These are phyloP conservation scores for Cubamyces sp. DNA, from an alignment of 768 basidiomycete genomes.

Conservation along the genomic window DNA sequence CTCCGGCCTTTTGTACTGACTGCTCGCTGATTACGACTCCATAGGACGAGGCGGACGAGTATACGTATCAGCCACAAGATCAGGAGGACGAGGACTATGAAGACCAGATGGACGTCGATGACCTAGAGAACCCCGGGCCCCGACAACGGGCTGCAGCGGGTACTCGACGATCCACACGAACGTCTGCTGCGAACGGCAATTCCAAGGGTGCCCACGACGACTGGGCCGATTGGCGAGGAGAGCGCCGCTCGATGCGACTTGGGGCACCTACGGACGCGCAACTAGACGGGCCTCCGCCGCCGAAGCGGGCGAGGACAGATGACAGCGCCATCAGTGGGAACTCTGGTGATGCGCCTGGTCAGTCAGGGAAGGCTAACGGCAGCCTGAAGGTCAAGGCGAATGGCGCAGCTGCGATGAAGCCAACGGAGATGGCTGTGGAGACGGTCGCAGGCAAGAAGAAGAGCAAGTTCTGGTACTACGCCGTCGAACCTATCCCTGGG, in stretches of 20 bases:
- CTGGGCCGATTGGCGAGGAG: conserved; percentile 69
- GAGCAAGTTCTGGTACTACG: conserved; percentile 90
- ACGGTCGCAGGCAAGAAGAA: conserved; percentile 79
- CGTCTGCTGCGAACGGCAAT: conserved; percentile 46
- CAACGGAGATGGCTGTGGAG: conserved; percentile 75
- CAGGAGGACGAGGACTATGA: conserved; percentile 69
- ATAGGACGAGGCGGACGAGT: conserved; percentile 69
- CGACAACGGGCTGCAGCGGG: conserved; percentile 21
- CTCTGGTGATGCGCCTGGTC: conserved; percentile 31
- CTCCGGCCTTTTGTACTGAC: conserved; percentile 3
- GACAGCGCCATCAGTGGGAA: conserved; percentile 54
- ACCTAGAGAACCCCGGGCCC: conserved; percentile 36
- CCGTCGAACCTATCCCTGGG: conserved; percentile 69
- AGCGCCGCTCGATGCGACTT: conserved; percentile 70
- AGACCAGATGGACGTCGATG: conserved; percentile 49
- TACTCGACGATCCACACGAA: conserved; percentile 47
- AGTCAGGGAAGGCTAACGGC: conserved; percentile 33
- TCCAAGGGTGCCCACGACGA: conserved; percentile 56
- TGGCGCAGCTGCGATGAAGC: conserved; percentile 69
- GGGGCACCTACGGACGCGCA: conserved; percentile 57
- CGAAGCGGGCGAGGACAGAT: conserved; percentile 78
- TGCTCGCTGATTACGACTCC: too few relatives aligned
- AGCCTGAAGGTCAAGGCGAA: conserved; percentile 52
- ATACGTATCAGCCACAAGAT: conserved; percentile 61
- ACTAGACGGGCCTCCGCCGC: conserved; percentile 50